phyloP scores from a whole-genome alignment of 176 grass and related monocot species.

The Juncus inflexus region DNA sequence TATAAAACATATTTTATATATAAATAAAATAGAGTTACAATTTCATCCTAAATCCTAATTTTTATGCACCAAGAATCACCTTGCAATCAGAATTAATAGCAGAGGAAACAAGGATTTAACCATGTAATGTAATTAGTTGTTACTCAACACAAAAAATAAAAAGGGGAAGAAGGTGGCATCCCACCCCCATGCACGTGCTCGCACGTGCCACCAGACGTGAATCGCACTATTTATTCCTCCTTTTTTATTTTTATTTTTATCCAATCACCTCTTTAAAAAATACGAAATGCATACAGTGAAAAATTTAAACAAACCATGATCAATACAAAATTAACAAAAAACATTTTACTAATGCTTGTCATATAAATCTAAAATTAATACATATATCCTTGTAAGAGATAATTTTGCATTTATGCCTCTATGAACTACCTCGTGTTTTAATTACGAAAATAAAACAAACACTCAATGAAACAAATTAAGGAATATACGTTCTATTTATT shows the following conservation, averaged over 20 bases:
- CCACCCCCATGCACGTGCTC: constrained; percentile 53
- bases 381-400: background rate
- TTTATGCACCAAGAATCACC: too few relatives aligned
- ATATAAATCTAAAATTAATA: background rate
- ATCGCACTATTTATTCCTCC: constrained; percentile 28
- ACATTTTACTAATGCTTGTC: background rate
- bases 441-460: too few relatives aligned
- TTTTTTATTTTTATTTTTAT: background rate
- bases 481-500: too few relatives aligned
- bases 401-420: too few relatives aligned
- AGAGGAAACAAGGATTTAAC: constrained; percentile 5
- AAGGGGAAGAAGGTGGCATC: constrained; percentile 26
- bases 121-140: background rate
- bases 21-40: too few relatives aligned
- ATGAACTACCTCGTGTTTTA: too few relatives aligned
- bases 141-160: constrained; percentile 24
- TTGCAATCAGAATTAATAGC: too few relatives aligned
- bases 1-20: too few relatives aligned
- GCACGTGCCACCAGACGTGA: constrained; percentile 46
- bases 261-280: background rate
- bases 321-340: background rate
- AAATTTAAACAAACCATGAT: constrained; percentile 17
- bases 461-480: too few relatives aligned
- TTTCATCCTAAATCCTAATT: too few relatives aligned
- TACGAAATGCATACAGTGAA: constrained; percentile 26